Percentiles rank a stretch among this genome's conserved stretches.
phyloP scores from a whole-genome alignment of 164 flowering plant genomes.

The Tetracentron sinense region DNA sequence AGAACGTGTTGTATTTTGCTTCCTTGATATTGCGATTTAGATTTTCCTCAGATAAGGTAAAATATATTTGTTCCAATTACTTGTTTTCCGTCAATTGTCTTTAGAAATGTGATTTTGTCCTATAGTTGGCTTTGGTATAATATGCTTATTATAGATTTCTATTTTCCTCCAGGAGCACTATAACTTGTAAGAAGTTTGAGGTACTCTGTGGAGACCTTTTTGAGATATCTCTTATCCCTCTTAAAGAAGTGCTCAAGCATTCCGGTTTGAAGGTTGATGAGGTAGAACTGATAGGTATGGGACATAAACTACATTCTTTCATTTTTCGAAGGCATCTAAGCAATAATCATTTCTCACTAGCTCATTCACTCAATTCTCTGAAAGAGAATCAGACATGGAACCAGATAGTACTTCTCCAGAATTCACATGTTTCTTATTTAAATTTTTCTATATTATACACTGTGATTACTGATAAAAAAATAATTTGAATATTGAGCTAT shows the following conservation, averaged over 20 bases:
- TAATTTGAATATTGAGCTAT: too few relatives aligned
- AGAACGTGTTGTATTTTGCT: neutral
- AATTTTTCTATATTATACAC: too few relatives aligned
- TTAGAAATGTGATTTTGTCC: too few relatives aligned
- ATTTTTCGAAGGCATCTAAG: neutral
- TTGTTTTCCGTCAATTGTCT: neutral
- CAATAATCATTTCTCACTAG: too few relatives aligned
- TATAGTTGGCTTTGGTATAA: too few relatives aligned
- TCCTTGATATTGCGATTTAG: neutral
- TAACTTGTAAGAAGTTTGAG: conserved; percentile 92
- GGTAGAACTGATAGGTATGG: conserved; percentile 77
- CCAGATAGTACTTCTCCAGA: neutral
- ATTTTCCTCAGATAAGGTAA: neutral
- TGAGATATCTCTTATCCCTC: conserved; percentile 81
- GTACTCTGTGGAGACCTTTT: conserved; percentile 90
- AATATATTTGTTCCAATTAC: neutral
- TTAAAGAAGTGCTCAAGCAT: conserved; percentile 67
- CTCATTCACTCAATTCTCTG: neutral
- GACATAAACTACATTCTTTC: neutral
- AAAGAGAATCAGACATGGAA: neutral
- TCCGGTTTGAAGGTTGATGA: conserved; percentile 70
- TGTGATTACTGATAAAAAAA: too few relatives aligned
- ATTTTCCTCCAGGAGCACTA: conserved; percentile 60
- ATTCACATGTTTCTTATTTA: neutral
- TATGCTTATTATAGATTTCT: neutral